These are phyloP conservation scores for Sporothrix euskadiensis DNA, from an alignment of 2,329 filamentous ascomycete genomes.

Conservation along the genomic window DNA sequence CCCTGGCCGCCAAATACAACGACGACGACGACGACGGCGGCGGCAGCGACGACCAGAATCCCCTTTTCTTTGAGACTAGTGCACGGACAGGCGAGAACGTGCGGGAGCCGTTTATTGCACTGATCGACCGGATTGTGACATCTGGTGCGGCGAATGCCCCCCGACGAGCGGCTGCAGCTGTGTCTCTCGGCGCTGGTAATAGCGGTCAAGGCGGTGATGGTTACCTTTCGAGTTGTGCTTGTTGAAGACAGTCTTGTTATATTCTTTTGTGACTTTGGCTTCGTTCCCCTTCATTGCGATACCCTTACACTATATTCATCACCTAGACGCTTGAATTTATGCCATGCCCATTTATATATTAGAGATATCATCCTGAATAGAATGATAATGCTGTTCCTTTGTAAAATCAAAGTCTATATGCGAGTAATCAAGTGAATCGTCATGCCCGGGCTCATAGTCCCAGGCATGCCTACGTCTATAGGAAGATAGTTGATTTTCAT, in stretches of 20 bases:
- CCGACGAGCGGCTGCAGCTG: slow-evolving; percentile 36
- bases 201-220: slow-evolving; percentile 14
- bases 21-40: neutral
- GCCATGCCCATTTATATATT: neutral
- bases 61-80: slow-evolving; percentile 56
- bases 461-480: no score
- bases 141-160: slow-evolving; percentile 3
- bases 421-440: neutral
- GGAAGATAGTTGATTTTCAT: neutral
- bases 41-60: slow-evolving; percentile 27
- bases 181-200: slow-evolving; percentile 40
- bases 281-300: slow-evolving; percentile 5
- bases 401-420: slow-evolving; percentile 5
- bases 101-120: slow-evolving; percentile 52
- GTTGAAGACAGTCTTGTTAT: slow-evolving; percentile 27
- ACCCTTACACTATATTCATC: neutral
- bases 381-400: neutral
- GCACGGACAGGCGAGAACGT: slow-evolving; percentile 56
- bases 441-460: neutral
- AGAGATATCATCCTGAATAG: neutral
- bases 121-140: slow-evolving; percentile 51
- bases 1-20: slow-evolving; percentile 49
- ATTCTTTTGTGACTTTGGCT: neutral
- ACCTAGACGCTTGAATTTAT: neutral
- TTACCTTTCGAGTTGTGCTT: slow-evolving; percentile 34